Percentiles rank a stretch among this genome's conserved stretches.
Conservation (phyloP, 441 rosid genomes). For the Dalechampia spathulata region DNA sequence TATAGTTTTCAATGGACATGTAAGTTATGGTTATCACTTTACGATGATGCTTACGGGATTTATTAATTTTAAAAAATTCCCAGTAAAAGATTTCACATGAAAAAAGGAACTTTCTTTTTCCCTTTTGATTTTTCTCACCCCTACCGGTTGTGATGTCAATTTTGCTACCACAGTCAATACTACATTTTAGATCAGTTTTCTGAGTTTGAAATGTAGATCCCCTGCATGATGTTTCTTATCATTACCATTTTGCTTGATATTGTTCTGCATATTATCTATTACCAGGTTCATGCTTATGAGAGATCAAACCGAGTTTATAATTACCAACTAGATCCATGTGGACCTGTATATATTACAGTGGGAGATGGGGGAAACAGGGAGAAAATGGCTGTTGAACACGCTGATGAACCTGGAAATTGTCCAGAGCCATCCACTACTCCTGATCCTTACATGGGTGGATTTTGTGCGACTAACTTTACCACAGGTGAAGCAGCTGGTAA, state of each 20-base stretch:
- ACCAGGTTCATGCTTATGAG: slow-evolving; percentile 56
- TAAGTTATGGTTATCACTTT: slow-evolving; percentile 18
- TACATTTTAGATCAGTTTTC: no score
- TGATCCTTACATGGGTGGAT: slow-evolving; percentile 33
- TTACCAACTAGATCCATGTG: slow-evolving; percentile 46
- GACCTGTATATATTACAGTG: slow-evolving; percentile 41
- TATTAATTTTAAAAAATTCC: no score
- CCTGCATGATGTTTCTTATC: no score
- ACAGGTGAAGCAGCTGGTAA: slow-evolving; percentile 47
- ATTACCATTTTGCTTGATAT: neutral
- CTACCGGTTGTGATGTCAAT: no score
- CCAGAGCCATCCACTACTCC: slow-evolving; percentile 41
- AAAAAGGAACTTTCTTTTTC: no score
- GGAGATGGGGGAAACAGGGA: slow-evolving; percentile 62
- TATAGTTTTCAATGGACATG: slow-evolving; percentile 56
- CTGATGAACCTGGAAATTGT: slow-evolving; percentile 50
- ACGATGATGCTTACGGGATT: neutral
- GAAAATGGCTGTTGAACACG: slow-evolving; percentile 43
- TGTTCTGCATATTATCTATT: slow-evolving; percentile 3
- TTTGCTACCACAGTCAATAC: no score
- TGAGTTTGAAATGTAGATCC: no score
- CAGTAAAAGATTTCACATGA: no score
- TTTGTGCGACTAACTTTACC: slow-evolving; percentile 47
- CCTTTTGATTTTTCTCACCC: no score
- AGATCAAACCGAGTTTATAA: slow-evolving; percentile 51